Percentiles rank a stretch among this genome's conserved stretches.
Conservation (phyloP, 208 protist species). For the Herpetomonas tarakana region DNA sequence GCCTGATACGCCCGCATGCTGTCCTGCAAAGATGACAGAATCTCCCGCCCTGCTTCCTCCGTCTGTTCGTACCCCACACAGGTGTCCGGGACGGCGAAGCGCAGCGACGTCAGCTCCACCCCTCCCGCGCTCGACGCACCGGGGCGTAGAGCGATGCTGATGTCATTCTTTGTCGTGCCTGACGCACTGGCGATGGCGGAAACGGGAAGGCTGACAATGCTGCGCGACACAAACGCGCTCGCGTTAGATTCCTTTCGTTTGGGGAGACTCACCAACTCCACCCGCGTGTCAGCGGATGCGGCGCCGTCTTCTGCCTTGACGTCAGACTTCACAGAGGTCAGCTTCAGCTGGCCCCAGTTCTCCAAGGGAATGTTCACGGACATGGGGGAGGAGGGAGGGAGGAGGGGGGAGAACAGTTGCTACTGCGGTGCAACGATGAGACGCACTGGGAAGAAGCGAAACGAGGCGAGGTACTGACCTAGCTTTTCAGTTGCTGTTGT, state of each 20-base stretch:
- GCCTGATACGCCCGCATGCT: conserved; percentile 59
- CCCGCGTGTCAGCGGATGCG: conserved; percentile 12
- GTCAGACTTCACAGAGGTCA: conserved; percentile 19
- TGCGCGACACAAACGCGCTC: conserved; percentile 39
- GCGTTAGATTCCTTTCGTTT: conserved; percentile 50
- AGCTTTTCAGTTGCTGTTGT: no score
- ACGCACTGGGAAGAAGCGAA: no score
- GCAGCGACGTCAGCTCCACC: conserved; percentile 68
- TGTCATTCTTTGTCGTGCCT: conserved; percentile 78
- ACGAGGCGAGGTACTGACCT: no score
- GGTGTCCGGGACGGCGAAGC: conserved; percentile 82
- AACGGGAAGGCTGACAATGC: conserved; percentile 68
- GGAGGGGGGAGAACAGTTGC: conserved; percentile 5
- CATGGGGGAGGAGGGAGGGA: background rate
- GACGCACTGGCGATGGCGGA: conserved; percentile 60
- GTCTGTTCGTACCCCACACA: conserved; percentile 84
- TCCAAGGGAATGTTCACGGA: conserved; percentile 41
- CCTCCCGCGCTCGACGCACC: conserved; percentile 19
- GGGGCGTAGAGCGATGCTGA: conserved; percentile 62
- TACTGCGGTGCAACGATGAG: no score
- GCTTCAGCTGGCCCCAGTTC: conserved; percentile 79
- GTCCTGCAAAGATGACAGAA: conserved; percentile 53
- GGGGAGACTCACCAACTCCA: conserved; percentile 54
- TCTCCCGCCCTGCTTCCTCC: conserved; percentile 73
- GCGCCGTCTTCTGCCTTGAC: conserved; percentile 25